A percentile compares a stretch with the other conserved stretches of the same genome.
Conservation (phyloP, 1,284 basidiomycete genomes). For the Malassezia nana region DNA sequence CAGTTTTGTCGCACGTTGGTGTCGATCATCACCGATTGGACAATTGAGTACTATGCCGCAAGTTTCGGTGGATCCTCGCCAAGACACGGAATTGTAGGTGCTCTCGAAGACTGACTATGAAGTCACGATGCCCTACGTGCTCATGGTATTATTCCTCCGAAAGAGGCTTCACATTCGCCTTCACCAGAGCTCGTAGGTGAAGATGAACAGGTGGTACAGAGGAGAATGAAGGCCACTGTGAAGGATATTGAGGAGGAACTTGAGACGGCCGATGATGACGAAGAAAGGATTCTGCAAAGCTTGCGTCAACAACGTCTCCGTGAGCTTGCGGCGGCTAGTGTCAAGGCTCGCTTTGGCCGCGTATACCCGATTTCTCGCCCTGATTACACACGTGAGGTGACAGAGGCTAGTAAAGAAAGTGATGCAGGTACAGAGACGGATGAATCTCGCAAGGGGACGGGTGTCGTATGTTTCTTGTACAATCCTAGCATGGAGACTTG, state of each 20-base stretch:
- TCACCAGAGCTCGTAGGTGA: constrained; percentile 37
- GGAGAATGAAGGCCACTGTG: constrained; percentile 31
- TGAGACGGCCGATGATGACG: constrained; percentile 55
- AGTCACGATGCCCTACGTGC: constrained; percentile 44
- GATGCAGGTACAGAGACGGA: constrained; percentile 28
- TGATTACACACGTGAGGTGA: constrained; percentile 89
- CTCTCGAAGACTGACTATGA: not conserved
- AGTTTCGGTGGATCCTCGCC: constrained; percentile 29
- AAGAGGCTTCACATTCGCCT: constrained; percentile 40
- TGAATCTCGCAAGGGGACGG: constrained; percentile 56
- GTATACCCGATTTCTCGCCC: constrained; percentile 79
- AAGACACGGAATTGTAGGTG: constrained; percentile 41
- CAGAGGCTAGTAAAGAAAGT: constrained; percentile 69
- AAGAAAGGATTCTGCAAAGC: constrained; percentile 64
- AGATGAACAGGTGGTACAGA: constrained; percentile 20
- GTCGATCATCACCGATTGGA: not conserved
- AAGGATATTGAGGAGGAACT: constrained; percentile 31
- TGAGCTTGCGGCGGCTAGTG: constrained; percentile 59
- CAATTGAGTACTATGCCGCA: constrained; percentile 19
- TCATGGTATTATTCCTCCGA: constrained; percentile 44
- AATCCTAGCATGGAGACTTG: constrained; percentile 60
- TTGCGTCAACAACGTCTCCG: constrained; percentile 61
- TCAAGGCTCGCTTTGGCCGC: constrained; percentile 66
- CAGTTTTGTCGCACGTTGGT: not conserved
- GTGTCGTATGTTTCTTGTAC: constrained; percentile 77